phyloP scores from a whole-genome alignment of 306 rosid genomes.

The Hippophae rhamnoides region DNA sequence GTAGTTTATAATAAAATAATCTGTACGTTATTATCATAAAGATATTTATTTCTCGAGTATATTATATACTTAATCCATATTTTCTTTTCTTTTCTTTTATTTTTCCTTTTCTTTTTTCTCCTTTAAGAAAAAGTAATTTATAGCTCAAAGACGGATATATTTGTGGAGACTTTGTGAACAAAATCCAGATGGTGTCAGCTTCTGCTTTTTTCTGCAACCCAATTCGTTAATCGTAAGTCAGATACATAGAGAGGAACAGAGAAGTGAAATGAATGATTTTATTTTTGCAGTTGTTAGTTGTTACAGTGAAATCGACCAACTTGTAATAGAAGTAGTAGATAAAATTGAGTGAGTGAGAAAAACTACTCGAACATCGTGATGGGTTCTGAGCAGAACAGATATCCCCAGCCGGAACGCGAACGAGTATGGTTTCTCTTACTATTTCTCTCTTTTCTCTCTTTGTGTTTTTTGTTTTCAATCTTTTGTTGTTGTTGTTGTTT shows the following conservation, averaged over 20 bases:
- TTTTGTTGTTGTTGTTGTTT: not conserved
- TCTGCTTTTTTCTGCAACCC: not conserved
- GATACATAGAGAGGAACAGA: not conserved
- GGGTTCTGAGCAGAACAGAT: conserved; percentile 93
- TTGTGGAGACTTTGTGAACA: conserved; percentile 11
- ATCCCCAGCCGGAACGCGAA: conserved; percentile 63
- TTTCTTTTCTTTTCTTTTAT: no score
- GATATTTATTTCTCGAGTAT: no score
- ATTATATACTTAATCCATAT: no score
- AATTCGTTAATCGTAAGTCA: not conserved
- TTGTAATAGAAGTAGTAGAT: not conserved
- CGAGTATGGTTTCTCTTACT: conserved; percentile 39
- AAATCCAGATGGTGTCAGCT: conserved; percentile 34
- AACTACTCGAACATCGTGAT: conserved; percentile 20
- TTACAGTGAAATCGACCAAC: no score
- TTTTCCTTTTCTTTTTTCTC: no score
- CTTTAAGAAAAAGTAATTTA: no score
- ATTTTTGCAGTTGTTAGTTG: no score
- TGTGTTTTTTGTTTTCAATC: not conserved
- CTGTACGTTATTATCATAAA: no score
- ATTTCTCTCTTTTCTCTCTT: conserved; percentile 6
- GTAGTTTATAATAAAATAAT: no score
- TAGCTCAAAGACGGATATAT: not conserved
- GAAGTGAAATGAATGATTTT: not conserved
- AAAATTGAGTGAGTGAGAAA: not conserved